Percentiles rank a stretch among this genome's conserved stretches.
Conservation (phyloP, 73 alveolate species). For the Paramecium bursaria region DNA sequence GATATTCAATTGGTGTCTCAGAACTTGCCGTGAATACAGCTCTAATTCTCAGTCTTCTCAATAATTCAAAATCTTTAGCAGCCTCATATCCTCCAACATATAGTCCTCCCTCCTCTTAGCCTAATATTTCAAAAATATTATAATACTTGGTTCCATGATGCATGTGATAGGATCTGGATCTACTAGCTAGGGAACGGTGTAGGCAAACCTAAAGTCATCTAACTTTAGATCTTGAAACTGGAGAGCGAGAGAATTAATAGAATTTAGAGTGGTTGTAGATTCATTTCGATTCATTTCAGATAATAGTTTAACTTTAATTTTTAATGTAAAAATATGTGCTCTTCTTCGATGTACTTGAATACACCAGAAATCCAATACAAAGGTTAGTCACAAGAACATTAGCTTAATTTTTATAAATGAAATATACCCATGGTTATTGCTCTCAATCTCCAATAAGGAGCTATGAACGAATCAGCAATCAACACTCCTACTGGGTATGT, state of each 20-base stretch:
- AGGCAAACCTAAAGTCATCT: constrained; percentile 33
- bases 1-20: constrained; percentile 54
- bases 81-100: constrained; percentile 56
- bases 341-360: constrained; percentile 12
- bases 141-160: constrained; percentile 40
- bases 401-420: background rate
- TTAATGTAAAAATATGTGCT: constrained; percentile 35
- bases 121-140: background rate
- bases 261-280: no score
- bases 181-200: constrained; percentile 35
- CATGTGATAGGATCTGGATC: constrained; percentile 58
- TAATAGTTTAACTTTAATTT: constrained; percentile 44
- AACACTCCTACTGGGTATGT: constrained; percentile 41
- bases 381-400: constrained; percentile 6
- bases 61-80: constrained; percentile 24
- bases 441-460: constrained; percentile 45
- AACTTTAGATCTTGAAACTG: no score
- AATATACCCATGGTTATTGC: constrained; percentile 28
- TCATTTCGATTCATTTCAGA: background rate
- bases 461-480: constrained; percentile 25
- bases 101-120: constrained; percentile 40
- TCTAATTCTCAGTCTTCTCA: constrained; percentile 41
- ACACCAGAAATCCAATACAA: constrained; percentile 26
- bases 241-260: no score
- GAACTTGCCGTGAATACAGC: constrained; percentile 51